These are phyloP conservation scores for Colletotrichum tropicicola DNA, from an alignment of 2,329 filamentous ascomycete species.

Conservation along the genomic window DNA sequence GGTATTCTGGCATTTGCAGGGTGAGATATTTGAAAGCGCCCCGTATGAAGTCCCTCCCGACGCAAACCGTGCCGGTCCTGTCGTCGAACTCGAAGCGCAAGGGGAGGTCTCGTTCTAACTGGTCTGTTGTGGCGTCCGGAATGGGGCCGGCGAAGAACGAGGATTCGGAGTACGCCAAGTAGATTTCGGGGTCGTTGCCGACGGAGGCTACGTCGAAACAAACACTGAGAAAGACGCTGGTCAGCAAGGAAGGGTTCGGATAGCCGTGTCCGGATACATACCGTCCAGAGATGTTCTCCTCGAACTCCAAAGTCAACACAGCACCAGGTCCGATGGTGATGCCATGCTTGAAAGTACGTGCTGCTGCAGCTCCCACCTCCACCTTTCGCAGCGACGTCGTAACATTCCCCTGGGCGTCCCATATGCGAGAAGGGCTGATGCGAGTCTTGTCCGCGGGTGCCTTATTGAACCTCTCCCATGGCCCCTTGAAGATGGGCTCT, in stretches of 20 bases:
- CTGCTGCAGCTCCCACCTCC: constrained; percentile 16
- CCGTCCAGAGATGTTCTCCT: constrained; percentile 50
- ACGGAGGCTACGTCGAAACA: constrained; percentile 43
- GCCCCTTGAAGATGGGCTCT: constrained; percentile 45
- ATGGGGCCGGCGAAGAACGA: constrained; percentile 32
- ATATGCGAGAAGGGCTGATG: constrained; percentile 44
- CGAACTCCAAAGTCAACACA: constrained; percentile 48
- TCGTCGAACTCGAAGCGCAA: constrained; percentile 38
- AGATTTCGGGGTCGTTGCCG: constrained; percentile 38
- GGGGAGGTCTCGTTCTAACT: constrained; percentile 32
- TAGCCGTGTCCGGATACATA: constrained; percentile 25
- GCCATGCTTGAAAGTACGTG: constrained; percentile 25
- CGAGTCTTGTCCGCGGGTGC: constrained; percentile 44
- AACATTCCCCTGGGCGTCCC: constrained; percentile 43
- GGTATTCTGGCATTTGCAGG: constrained; percentile 47
- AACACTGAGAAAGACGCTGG: constrained; percentile 34
- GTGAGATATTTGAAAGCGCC: constrained; percentile 56
- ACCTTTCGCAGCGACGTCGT: constrained; percentile 26
- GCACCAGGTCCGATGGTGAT: constrained; percentile 42
- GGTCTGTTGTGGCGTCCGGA: constrained; percentile 36
- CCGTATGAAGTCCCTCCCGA: constrained; percentile 40
- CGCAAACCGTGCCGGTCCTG: constrained; percentile 42
- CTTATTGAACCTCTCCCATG: constrained; percentile 48
- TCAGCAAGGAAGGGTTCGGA: neutral
- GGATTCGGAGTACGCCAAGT: constrained; percentile 35